Conservation (phyloP, 495 filamentous ascomycete genomes). For the Xylaria scruposa region DNA sequence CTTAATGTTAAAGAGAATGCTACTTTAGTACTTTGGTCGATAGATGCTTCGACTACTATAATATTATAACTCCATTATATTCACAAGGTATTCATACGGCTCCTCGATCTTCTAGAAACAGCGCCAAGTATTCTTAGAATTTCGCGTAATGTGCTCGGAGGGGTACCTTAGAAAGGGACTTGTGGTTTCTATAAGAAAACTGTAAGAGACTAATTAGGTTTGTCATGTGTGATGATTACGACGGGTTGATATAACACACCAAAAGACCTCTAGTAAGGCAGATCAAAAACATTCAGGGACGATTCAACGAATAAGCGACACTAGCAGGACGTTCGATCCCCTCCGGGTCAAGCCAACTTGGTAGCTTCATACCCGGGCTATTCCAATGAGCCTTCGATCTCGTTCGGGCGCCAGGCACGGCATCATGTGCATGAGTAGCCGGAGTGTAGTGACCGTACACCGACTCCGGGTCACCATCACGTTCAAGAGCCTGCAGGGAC, state of each 20-base stretch:
- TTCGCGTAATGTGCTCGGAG: not conserved
- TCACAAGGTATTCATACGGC: not conserved
- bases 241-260: not conserved
- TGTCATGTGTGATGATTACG: not conserved
- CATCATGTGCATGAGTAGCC: not conserved
- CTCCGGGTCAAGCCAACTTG: slow-evolving; percentile 12
- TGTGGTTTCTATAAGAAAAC: not conserved
- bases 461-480: not conserved
- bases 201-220: not conserved
- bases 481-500: not conserved
- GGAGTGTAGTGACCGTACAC: not conserved
- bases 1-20: not conserved
- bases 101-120: not conserved
- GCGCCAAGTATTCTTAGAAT: not conserved
- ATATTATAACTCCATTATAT: not conserved
- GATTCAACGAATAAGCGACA: slow-evolving; percentile 4
- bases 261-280: not conserved
- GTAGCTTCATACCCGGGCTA: not conserved
- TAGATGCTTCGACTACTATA: no score
- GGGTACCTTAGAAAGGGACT: not conserved
- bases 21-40: not conserved
- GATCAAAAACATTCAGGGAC: not conserved
- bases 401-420: not conserved
- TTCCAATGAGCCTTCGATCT: not conserved
- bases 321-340: slow-evolving; percentile 19